Evolutionary conservation across 2,329 filamentous ascomycete species (phyloP).

Genomic region (Phaeophleospora eucalypticola): DNA sequence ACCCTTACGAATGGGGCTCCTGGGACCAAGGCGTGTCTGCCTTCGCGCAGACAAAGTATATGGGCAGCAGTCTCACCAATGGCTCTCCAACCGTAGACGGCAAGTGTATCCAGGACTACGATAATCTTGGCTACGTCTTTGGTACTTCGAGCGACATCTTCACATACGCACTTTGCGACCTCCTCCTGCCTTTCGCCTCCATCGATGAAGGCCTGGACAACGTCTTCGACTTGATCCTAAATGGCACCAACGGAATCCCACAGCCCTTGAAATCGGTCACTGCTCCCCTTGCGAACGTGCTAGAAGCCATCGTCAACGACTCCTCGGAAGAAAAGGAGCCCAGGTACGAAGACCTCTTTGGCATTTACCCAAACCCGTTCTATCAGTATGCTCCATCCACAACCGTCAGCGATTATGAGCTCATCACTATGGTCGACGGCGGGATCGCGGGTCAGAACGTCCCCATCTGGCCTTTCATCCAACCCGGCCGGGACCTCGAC

Average conservation of each 20-base stretch:
- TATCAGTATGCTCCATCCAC: conserved; percentile 47
- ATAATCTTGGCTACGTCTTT: conserved; percentile 47
- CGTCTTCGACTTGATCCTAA: neutral
- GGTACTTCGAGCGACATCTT: conserved; percentile 45
- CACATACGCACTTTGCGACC: conserved; percentile 30
- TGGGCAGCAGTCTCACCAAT: conserved; percentile 55
- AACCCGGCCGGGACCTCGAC: conserved; percentile 52
- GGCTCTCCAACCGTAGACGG: conserved; percentile 40
- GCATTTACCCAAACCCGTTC: conserved; percentile 60
- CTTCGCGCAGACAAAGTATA: conserved; percentile 57
- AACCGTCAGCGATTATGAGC: conserved; percentile 32
- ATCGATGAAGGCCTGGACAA: conserved; percentile 12
- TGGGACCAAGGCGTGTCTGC: conserved; percentile 58
- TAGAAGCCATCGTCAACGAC: conserved; percentile 29
- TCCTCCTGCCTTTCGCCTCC: conserved; percentile 8
- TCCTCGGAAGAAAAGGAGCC: conserved; percentile 25
- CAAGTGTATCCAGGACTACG: conserved; percentile 47
- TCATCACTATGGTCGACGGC: conserved; percentile 50
- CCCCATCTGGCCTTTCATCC: conserved; percentile 51
- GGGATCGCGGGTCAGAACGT: conserved; percentile 50
- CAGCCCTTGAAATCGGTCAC: neutral
- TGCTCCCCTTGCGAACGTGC: conserved; percentile 13
- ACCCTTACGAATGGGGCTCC: conserved; percentile 62
- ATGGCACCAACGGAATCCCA: neutral
- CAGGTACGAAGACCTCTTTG: conserved; percentile 39